phyloP scores from a whole-genome alignment of 1,284 basidiomycete genomes.

The Hemileia vastatrix region DNA sequence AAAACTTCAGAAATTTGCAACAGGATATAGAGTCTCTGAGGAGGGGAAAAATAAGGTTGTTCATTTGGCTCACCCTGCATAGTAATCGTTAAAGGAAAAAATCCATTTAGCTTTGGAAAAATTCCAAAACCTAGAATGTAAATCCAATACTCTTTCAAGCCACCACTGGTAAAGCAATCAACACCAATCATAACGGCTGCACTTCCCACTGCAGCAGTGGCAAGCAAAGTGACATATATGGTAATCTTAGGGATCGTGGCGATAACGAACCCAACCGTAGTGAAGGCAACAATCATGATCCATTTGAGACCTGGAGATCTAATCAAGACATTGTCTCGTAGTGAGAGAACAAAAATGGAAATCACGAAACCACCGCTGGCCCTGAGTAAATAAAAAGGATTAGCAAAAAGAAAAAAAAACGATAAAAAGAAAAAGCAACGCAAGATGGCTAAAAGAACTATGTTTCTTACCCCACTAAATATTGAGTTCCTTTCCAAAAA shows the following conservation, averaged over 20 bases:
- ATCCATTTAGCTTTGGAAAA: slow-evolving; percentile 1
- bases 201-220: slow-evolving; percentile 16
- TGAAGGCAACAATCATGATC: slow-evolving; percentile 10
- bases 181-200: slow-evolving; percentile 19
- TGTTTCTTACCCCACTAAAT: slow-evolving; percentile 10
- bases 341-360: slow-evolving; percentile 12
- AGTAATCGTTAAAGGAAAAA: slow-evolving; percentile 14
- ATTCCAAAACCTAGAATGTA: slow-evolving; percentile 19
- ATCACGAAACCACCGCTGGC: slow-evolving; percentile 16
- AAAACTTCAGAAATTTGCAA: neutral
- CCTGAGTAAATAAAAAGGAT: neutral
- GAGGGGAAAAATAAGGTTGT: too few relatives aligned
- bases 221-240: slow-evolving; percentile 12
- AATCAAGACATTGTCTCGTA: slow-evolving; percentile 12
- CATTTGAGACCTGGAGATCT: slow-evolving; percentile 7
- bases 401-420: neutral
- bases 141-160: slow-evolving; percentile 21
- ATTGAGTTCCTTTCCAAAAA: slow-evolving; percentile 22
- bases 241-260: slow-evolving; percentile 15
- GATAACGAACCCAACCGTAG: slow-evolving; percentile 10
- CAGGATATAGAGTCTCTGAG: too few relatives aligned
- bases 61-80: slow-evolving; percentile 13
- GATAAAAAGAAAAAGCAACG: neutral
- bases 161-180: slow-evolving; percentile 18
- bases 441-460: neutral